These are phyloP conservation scores for Didymella sp. DNA, from an alignment of 2,329 filamentous ascomycete species.

Conservation along the genomic window DNA sequence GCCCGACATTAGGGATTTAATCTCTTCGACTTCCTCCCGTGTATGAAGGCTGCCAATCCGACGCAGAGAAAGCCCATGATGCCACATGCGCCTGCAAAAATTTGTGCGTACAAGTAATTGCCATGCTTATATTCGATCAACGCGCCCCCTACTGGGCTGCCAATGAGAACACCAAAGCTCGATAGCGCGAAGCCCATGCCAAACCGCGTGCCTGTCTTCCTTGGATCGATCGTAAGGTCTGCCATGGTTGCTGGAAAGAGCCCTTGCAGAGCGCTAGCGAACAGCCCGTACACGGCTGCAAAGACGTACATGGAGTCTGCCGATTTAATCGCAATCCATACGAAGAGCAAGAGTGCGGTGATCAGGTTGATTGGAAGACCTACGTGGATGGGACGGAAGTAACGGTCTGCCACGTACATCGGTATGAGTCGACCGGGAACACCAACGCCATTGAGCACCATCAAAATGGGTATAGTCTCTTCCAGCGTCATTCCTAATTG, in stretches of 20 bases:
- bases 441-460: conserved; percentile 56
- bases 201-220: conserved; percentile 54
- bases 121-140: conserved; percentile 49
- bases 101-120: conserved; percentile 52
- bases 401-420: conserved; percentile 53
- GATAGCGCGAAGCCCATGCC: conserved; percentile 51
- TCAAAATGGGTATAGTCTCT: conserved; percentile 52
- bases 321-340: conserved; percentile 52
- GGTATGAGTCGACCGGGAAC: conserved; percentile 59
- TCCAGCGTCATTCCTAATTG: conserved; percentile 53
- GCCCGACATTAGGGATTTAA: background rate
- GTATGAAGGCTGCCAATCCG: conserved; percentile 18
- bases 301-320: conserved; percentile 53
- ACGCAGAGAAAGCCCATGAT: conserved; percentile 24
- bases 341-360: conserved; percentile 53
- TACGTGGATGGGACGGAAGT: conserved; percentile 53
- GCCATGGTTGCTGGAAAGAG: conserved; percentile 55
- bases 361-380: conserved; percentile 49
- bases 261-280: conserved; percentile 55
- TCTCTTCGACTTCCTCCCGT: conserved; percentile 13
- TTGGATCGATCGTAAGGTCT: conserved; percentile 52
- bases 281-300: conserved; percentile 57
- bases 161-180: conserved; percentile 37
- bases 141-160: conserved; percentile 38
- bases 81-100: conserved; percentile 48